Percentiles rank a stretch among this genome's conserved stretches.
These are phyloP conservation scores for Candida railenensis DNA, from an alignment of 805 yeast genomes.

Conservation along the genomic window DNA sequence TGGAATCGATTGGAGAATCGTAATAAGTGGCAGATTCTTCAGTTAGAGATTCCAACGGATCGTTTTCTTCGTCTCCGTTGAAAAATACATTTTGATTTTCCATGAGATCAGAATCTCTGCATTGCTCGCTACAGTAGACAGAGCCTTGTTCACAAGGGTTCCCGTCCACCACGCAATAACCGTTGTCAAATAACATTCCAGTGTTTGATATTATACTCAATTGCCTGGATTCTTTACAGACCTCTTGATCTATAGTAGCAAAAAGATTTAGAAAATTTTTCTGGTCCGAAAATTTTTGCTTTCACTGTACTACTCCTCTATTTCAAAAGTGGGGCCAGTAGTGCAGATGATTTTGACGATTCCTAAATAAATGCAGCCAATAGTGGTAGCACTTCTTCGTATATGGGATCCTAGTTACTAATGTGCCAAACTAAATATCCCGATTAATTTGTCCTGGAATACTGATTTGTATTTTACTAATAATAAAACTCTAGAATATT, in stretches of 20 bases:
- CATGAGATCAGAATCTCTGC: constrained; percentile 15
- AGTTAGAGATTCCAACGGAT: constrained; percentile 5
- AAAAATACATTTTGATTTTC: constrained; percentile 6
- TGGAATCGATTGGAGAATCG: constrained; percentile 4
- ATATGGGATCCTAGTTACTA: too few species aligned
- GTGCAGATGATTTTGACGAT: not conserved
- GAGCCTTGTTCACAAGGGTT: constrained; percentile 17
- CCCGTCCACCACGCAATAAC: constrained; percentile 20
- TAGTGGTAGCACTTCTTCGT: too few species aligned
- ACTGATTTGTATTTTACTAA: too few species aligned
- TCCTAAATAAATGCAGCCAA: not conserved
- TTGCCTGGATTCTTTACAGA: too few species aligned
- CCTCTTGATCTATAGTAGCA: too few species aligned
- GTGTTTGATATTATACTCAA: too few species aligned
- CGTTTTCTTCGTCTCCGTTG: constrained; percentile 3
- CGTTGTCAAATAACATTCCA: not conserved
- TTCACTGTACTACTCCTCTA: too few species aligned
- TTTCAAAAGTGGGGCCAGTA: not conserved
- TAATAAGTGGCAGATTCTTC: not conserved
- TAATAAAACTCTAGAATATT: too few species aligned
- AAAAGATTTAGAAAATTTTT: too few species aligned
- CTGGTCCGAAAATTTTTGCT: too few species aligned
- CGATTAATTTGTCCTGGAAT: too few species aligned
- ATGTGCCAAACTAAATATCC: too few species aligned
- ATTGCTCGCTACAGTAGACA: constrained; percentile 19